Evolutionary conservation across 345 rosid genomes (phyloP), one percentile per base, ranked within the genome.

Genomic region (Populus tremula): DNA sequence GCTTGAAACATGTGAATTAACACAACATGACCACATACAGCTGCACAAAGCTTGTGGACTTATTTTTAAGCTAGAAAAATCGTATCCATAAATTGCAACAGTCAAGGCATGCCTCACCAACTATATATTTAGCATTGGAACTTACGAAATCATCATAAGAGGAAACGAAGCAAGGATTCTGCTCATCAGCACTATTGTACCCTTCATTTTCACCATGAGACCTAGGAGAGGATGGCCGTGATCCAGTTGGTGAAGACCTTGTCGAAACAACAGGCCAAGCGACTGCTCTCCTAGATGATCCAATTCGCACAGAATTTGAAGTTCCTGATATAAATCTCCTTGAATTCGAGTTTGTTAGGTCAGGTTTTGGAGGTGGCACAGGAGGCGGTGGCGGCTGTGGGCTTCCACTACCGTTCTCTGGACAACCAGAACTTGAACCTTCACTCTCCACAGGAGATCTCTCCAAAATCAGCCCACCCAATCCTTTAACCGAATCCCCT

Each of bases 101-200:
- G 35, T 29, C 70, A 39, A 41, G 47, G 21, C 16, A 61, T 25
- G 47, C 16, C 39, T 43, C 54, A 35, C 17, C 20, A 65, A 67
- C 29, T 13, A 68, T 21, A 27, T 56, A 21, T 66, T 50, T 27
- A 65, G 61, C 14, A 31, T 21, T 64, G 71, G 74, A 85, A 86
- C 94, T 87, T 82, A 96, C 99, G 53, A 70, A 61, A 78, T 89
- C 99, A 76, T 88, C 86, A 82, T 88, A 93, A 21, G 96, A 89
- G 72, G 94, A 90, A 64, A 71, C 90, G 76, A 76, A 92, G 82
- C 92, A 70, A 50, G 98, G 88, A 76, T 81, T 89, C 85, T 94
- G 93, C 87, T 96, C 99, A 91, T 96, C 99, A 43, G 98, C 96
- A 81, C 99, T 96, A 80, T 96, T 96, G 72, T 96, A 96, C 56